These are phyloP conservation scores for Lyophyllum atratum DNA, from an alignment of 768 basidiomycete genomes.

Conservation along the genomic window DNA sequence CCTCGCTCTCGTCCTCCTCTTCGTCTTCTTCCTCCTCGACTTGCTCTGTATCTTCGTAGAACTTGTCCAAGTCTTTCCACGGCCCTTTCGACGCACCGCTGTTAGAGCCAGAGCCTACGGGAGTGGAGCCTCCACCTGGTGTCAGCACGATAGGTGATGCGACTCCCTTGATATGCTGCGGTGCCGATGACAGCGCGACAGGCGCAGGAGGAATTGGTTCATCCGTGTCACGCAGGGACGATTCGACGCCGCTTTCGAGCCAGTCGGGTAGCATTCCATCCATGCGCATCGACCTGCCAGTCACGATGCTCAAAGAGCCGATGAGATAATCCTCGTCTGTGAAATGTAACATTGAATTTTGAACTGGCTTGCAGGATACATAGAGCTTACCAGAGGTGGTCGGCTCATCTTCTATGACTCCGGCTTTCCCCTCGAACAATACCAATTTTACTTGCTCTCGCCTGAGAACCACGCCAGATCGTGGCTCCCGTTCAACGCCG, in stretches of 20 bases:
- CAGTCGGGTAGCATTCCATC: constrained; percentile 75
- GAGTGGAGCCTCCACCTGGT: constrained; percentile 48
- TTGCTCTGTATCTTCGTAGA: constrained; percentile 59
- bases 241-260: constrained; percentile 84
- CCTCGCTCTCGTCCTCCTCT: constrained; percentile 28
- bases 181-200: constrained; percentile 42
- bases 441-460: constrained; percentile 82
- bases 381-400: constrained; percentile 30
- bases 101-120: constrained; percentile 38
- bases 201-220: constrained; percentile 49
- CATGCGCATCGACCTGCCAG: constrained; percentile 51
- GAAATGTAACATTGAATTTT: constrained; percentile 5
- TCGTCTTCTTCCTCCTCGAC: constrained; percentile 27
- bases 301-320: constrained; percentile 69
- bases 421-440: constrained; percentile 74
- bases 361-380: not conserved
- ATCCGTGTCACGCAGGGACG: constrained; percentile 68
- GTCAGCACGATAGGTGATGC: constrained; percentile 57
- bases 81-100: constrained; percentile 40
- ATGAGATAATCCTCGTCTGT: constrained; percentile 44
- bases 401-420: constrained; percentile 41
- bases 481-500: constrained; percentile 43
- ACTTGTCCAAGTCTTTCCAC: constrained; percentile 69
- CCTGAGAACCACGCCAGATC: constrained; percentile 76
- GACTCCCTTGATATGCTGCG: constrained; percentile 25